phyloP scores from a whole-genome alignment of 148 eudicot species.

The Spergularia bocconei region DNA sequence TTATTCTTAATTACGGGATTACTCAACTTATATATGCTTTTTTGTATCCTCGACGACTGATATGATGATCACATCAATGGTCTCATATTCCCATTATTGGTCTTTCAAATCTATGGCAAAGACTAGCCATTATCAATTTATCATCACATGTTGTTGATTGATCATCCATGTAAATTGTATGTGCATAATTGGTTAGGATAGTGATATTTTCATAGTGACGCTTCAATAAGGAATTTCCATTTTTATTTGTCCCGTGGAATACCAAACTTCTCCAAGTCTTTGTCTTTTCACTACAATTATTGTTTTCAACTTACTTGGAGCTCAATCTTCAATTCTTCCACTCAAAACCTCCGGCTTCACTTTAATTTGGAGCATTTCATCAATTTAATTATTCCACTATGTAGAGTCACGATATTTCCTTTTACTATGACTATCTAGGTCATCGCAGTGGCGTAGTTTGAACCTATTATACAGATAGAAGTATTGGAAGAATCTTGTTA shows the following conservation, averaged over 20 bases:
- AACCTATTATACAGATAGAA: too few species aligned
- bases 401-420: not conserved
- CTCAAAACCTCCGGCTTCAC: not conserved
- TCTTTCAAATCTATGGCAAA: not conserved
- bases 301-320: not conserved
- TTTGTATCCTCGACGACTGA: not conserved
- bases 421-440: too few species aligned
- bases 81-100: not conserved
- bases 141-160: not conserved
- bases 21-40: too few species aligned
- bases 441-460: too few species aligned
- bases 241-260: not conserved
- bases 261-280: too few species aligned
- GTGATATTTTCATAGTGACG: not conserved
- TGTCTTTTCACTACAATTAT: too few species aligned
- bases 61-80: not conserved
- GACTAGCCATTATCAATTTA: not conserved
- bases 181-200: not conserved
- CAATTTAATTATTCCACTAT: not conserved
- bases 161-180: not conserved
- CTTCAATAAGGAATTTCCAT: not conserved
- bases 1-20: too few species aligned
- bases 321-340: not conserved
- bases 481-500: too few species aligned
- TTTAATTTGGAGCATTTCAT: not conserved